phyloP scores from a whole-genome alignment of 2,329 filamentous ascomycete species.

The Epichloe amarillans region DNA sequence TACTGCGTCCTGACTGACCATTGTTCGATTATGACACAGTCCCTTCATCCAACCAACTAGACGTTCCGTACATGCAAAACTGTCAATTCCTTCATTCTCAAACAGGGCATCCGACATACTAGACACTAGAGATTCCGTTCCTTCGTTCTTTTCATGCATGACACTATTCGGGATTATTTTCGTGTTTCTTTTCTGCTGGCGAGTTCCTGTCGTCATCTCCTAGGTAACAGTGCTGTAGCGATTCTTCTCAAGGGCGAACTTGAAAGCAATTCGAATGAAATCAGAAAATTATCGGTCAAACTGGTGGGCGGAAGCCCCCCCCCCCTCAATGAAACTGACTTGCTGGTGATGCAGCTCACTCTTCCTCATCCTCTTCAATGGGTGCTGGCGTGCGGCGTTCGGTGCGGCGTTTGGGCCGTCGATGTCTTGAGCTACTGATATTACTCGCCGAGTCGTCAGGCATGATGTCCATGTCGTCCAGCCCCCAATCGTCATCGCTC shows the following conservation, averaged over 20 bases:
- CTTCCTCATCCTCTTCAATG: slow-evolving; percentile 61
- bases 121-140: neutral
- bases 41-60: neutral
- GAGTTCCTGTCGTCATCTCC: neutral
- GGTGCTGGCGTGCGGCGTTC: slow-evolving; percentile 59
- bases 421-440: slow-evolving; percentile 56
- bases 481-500: slow-evolving; percentile 45
- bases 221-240: neutral
- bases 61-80: neutral
- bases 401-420: slow-evolving; percentile 52
- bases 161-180: neutral
- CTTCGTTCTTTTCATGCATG: neutral
- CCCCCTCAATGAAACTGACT: neutral
- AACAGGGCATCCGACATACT: neutral
- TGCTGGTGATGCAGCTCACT: slow-evolving; percentile 19
- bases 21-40: too few species aligned
- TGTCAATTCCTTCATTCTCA: neutral
- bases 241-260: neutral
- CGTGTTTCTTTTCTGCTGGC: neutral
- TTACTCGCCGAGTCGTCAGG: slow-evolving; percentile 75
- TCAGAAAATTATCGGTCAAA: neutral
- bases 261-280: neutral
- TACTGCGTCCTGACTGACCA: neutral
- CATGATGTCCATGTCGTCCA: slow-evolving; percentile 48
- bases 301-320: too few species aligned